phyloP scores from a whole-genome alignment of 2,329 filamentous ascomycete genomes.

The Metarhizium album region DNA sequence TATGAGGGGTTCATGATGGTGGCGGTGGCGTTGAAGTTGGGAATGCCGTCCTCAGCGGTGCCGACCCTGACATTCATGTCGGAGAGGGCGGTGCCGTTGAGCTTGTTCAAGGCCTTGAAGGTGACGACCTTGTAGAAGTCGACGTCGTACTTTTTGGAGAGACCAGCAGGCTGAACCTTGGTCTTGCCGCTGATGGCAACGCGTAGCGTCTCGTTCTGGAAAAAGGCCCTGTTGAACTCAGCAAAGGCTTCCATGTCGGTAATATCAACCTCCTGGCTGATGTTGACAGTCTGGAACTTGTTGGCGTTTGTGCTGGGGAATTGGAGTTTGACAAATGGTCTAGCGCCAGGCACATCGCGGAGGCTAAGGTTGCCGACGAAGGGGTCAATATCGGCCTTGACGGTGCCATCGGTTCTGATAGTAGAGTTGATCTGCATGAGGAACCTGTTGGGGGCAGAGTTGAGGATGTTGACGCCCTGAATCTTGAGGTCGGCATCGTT shows the following conservation, averaged over 20 bases:
- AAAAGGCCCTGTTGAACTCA: constrained; percentile 43
- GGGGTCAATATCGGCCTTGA: constrained; percentile 38
- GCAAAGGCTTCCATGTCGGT: constrained; percentile 37
- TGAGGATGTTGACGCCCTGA: constrained; percentile 37
- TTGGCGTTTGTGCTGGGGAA: constrained; percentile 42
- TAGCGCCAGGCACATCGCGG: constrained; percentile 34
- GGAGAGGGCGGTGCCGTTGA: constrained; percentile 42
- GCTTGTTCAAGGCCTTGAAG: constrained; percentile 41
- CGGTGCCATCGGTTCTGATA: constrained; percentile 38
- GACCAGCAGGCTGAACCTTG: constrained; percentile 37
- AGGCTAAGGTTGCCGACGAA: constrained; percentile 47
- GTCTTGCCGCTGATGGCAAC: constrained; percentile 43
- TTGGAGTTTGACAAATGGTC: constrained; percentile 37
- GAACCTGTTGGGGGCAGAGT: constrained; percentile 33
- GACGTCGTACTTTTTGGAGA: constrained; percentile 36
- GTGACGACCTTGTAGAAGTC: constrained; percentile 46
- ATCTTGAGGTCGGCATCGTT: constrained; percentile 41
- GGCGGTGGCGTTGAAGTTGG: constrained; percentile 51
- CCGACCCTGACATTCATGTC: constrained; percentile 9
- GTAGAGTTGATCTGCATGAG: constrained; percentile 45
- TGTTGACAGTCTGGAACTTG: constrained; percentile 38
- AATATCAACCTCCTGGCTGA: constrained; percentile 38
- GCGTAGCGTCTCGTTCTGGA: constrained; percentile 37
- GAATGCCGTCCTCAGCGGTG: constrained; percentile 10
- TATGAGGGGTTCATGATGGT: constrained; percentile 54